Base-by-base conservation (phyloP, 1,284 basidiomycete genomes). In the Heterobasidion occidentale region DNA sequence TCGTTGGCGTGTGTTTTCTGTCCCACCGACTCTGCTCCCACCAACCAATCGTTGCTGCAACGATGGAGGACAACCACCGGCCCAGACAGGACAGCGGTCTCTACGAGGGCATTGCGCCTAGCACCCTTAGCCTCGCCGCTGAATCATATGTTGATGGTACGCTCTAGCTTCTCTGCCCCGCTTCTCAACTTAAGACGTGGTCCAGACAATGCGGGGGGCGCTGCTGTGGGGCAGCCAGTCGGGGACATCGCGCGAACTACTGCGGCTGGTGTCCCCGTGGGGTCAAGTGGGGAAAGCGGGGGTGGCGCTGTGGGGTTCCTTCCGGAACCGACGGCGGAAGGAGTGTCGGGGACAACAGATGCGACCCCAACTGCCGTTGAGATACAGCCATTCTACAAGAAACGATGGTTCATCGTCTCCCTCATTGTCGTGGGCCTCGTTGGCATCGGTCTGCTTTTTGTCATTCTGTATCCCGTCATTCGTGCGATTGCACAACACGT, bases 401-500 rank as follows among this genome's bases (percentile, higher is more conserved):
- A 69, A 57, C 68, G 67, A 44, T 71, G 68, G 67, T 76, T 84
- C 62, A 78, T 87, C 55, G 66, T 83, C 52, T 72, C 66, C 47
- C 62, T 62, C 54, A 50, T 68, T 53, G 58, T 77, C 33, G 62
- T 56, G 1, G 59, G 74, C 15, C 74, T 77, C 8, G 62, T 87
- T 15, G 78, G 71, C 46, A 84, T 88, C 54, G 80, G 75, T 11
- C 66, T 87, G 17, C 66, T 88, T 8, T 87, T 88, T 69, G 77
- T 87, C 57, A 53, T 86, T 33, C 67, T 86, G 20, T 88, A 78
- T 65, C 84, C 85, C 6, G 80, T 88, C 56, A 71, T 88, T 55
- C 74, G 71, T 51, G 84, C 85, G 45, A 83, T 87, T 58, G 75
- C 79, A 35, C 84, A 86, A 60, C 74, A 80, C 35, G 76, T 86